Evolutionary conservation across 1,284 basidiomycete species (phyloP).

Genomic region (Fomitiporia mediterranea): DNA sequence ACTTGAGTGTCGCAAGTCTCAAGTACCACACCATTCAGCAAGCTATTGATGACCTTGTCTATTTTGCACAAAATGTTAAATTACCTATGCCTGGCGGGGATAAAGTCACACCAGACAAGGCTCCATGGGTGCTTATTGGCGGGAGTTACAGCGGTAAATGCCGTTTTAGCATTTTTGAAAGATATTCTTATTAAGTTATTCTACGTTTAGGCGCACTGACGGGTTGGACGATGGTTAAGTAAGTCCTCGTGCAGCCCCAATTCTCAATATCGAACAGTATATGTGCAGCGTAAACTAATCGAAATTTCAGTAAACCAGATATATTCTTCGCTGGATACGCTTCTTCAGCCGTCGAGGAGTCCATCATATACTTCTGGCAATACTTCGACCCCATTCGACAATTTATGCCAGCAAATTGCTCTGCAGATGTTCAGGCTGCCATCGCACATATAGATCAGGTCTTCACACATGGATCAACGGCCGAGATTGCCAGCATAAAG

Average conservation of each 20-base stretch:
- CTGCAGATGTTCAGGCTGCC: slow-evolving; percentile 63
- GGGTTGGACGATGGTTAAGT: slow-evolving; percentile 71
- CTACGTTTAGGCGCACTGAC: slow-evolving; percentile 43
- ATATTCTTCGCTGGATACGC: slow-evolving; percentile 66
- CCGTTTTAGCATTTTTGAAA: not conserved
- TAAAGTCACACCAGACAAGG: slow-evolving; percentile 48
- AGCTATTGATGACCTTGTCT: slow-evolving; percentile 65
- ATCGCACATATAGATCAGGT: slow-evolving; percentile 57
- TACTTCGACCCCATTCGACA: slow-evolving; percentile 69
- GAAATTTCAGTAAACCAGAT: slow-evolving; percentile 49
- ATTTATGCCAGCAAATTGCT: slow-evolving; percentile 70
- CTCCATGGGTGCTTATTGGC: slow-evolving; percentile 67
- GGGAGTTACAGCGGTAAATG: slow-evolving; percentile 59
- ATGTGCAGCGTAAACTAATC: no score
- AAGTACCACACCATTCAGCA: slow-evolving; percentile 63
- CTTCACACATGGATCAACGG: slow-evolving; percentile 40
- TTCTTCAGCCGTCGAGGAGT: slow-evolving; percentile 68
- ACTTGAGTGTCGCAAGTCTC: slow-evolving; percentile 57
- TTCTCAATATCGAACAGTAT: not conserved
- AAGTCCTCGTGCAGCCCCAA: slow-evolving; percentile 23
- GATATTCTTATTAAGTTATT: not conserved
- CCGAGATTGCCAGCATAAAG: slow-evolving; percentile 49
- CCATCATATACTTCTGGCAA: slow-evolving; percentile 64
- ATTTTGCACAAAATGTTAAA: slow-evolving; percentile 62
- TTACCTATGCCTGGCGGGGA: slow-evolving; percentile 65